phyloP scores from a whole-genome alignment of 2,329 filamentous ascomycete genomes.

The Ramichloridium luteum region DNA sequence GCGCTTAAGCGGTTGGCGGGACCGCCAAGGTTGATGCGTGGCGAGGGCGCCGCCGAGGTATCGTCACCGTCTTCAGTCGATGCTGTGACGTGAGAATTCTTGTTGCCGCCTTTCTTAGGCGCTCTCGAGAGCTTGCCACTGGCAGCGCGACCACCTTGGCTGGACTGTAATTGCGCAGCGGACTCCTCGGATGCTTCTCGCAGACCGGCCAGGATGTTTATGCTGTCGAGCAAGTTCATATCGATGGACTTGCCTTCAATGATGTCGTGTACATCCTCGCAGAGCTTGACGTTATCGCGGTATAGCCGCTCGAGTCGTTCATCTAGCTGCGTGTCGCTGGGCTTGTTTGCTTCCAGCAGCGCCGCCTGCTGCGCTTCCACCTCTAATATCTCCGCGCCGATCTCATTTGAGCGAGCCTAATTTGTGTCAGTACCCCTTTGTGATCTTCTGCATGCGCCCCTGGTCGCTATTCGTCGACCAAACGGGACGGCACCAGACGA shows the following conservation, averaged over 20 bases:
- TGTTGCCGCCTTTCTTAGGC: conserved; percentile 16
- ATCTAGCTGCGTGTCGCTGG: conserved; percentile 28
- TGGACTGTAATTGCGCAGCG: conserved; percentile 24
- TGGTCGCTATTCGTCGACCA: too few relatives aligned
- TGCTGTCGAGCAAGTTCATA: conserved; percentile 31
- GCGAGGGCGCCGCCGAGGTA: conserved; percentile 22
- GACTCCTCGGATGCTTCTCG: conserved; percentile 34
- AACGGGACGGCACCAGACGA: too few relatives aligned
- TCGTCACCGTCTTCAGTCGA: conserved; percentile 21
- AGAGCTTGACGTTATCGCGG: conserved; percentile 37
- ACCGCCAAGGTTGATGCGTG: conserved; percentile 17
- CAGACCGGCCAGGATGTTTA: conserved; percentile 36
- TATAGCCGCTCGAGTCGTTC: conserved; percentile 34
- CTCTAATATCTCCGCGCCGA: conserved; percentile 26
- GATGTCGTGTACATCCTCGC: conserved; percentile 33
- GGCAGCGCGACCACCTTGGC: conserved; percentile 13
- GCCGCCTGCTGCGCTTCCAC: conserved; percentile 25
- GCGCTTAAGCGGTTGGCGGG: conserved; percentile 15
- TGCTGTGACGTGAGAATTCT: conserved; percentile 13
- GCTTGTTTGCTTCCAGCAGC: conserved; percentile 19
- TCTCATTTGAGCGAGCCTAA: conserved; percentile 24
- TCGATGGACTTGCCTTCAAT: conserved; percentile 32
- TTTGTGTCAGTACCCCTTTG: background rate
- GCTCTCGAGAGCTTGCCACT: conserved; percentile 18
- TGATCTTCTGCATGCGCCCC: too few relatives aligned